Evolutionary conservation across 2,329 filamentous ascomycete genomes (phyloP), one percentile per base, ranked within the genome.

Genomic region (Hymenoscyphus fraxineus): DNA sequence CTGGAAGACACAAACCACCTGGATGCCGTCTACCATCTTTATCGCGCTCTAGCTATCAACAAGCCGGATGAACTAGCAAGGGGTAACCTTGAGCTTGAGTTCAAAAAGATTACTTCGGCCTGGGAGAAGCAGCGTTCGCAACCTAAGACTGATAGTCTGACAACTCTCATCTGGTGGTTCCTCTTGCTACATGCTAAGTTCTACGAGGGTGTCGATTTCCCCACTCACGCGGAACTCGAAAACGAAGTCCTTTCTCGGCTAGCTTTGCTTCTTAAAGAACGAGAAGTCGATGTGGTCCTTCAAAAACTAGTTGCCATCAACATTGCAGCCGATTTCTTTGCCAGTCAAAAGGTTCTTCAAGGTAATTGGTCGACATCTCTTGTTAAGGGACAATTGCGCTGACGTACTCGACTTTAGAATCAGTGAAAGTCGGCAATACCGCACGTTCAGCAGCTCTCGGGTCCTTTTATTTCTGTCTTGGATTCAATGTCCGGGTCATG

Each of bases 1-100:
- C 84, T 92, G 58, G 88, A 90, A 61, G 87, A 93, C 71, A 85
- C 84, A 64, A 89, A 94, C 70, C 90, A 96, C 74, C 84, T 98
- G 60, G 87, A 92, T 66, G 88, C 92, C 10, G 89, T 96, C 38
- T 98, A 97, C 77, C 88, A 97, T 76, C 86, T 98, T 51, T 95
- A 97, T 74, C 88, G 93, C 67, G 89, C 93, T 16, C 83, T 95
- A 70, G 88, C 88, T 9, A 88, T 92, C 39, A 82, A 87, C 61
- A 82, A 88, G 51, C 92, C 93, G 4, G 88, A 95, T 73, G 88
- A 89, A 0, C 84, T 88, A 57, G 93, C 92, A 2, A 82, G 84
- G 64, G 79, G 81, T 19, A 98, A 98, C 73, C 81, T 99, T 59
- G 88, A 91, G 72, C 82, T 88, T 62, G 91, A 95, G 74, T 93